Conservation (phyloP, 768 basidiomycete species). For the Cystobasidium onofrii region DNA sequence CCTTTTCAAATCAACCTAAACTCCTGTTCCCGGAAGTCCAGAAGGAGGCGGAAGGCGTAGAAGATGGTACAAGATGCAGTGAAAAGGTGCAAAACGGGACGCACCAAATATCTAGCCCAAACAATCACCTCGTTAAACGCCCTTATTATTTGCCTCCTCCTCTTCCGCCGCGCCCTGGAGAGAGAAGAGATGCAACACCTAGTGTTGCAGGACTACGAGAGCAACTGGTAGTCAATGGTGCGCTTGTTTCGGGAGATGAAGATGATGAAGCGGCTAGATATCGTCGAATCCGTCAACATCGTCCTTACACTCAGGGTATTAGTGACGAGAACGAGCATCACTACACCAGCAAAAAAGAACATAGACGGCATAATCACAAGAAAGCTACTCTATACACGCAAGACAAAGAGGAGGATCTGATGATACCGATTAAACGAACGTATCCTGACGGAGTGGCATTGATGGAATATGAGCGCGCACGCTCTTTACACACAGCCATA, state of each 20-base stretch:
- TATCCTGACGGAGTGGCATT: not conserved
- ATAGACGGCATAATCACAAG: not conserved
- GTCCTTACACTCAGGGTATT: not conserved
- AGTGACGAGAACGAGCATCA: too few species aligned
- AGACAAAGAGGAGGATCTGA: not conserved
- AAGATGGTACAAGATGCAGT: too few species aligned
- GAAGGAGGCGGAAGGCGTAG: too few species aligned
- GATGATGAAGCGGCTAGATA: not conserved
- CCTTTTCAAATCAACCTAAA: too few species aligned
- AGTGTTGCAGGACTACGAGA: not conserved
- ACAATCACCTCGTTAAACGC: not conserved
- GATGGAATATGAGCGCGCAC: not conserved
- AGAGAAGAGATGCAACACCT: not conserved
- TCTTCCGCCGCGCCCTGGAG: not conserved
- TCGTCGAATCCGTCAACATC: not conserved
- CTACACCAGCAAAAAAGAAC: not conserved
- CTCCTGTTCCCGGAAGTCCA: too few species aligned
- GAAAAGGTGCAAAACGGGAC: too few species aligned
- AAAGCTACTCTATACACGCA: not conserved
- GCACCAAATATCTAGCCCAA: too few species aligned
- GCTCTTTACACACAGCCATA: not conserved
- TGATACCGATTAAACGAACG: not conserved
- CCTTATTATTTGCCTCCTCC: not conserved
- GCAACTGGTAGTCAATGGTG: not conserved
- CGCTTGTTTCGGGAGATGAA: not conserved